Percentiles rank a stretch among this genome's conserved stretches.
Evolutionary conservation across 2,329 filamentous ascomycete species (phyloP).

Genomic region (Raffaelea albimanens): DNA sequence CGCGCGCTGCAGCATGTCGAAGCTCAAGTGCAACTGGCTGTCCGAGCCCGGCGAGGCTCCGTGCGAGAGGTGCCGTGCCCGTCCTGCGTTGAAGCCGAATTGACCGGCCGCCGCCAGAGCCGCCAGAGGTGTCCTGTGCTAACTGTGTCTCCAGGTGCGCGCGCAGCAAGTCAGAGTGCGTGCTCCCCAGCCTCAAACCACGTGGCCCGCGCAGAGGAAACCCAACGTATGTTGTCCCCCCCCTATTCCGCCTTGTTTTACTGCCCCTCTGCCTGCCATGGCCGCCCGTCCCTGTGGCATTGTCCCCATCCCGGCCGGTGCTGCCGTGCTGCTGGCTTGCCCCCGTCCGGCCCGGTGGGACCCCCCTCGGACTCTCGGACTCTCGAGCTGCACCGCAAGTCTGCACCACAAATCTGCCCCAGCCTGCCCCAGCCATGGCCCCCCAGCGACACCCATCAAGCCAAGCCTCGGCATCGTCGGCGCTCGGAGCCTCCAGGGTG

Average conservation of each 20-base stretch:
- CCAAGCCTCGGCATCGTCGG: too few relatives aligned
- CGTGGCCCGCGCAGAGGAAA: conserved; percentile 14
- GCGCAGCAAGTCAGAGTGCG: conserved; percentile 11
- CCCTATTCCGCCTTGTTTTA: not conserved
- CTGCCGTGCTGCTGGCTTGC: too few relatives aligned
- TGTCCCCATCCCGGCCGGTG: too few relatives aligned
- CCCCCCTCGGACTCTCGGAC: too few relatives aligned
- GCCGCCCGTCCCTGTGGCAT: too few relatives aligned
- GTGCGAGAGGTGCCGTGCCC: conserved; percentile 11
- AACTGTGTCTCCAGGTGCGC: conserved; percentile 8
- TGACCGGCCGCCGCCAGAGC: not conserved
- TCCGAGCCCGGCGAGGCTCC: conserved; percentile 14
- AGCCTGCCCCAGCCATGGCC: too few relatives aligned
- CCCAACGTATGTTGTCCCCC: conserved; percentile 7
- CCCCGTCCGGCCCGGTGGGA: too few relatives aligned
- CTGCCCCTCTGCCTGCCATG: not conserved
- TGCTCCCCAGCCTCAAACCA: conserved; percentile 14
- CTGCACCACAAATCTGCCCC: too few relatives aligned
- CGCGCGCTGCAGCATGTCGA: conserved; percentile 19
- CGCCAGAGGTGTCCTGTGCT: not conserved
- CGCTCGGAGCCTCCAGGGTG: too few relatives aligned
- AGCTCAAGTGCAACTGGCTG: conserved; percentile 15
- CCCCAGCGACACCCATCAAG: too few relatives aligned
- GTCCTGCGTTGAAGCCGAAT: too few relatives aligned
- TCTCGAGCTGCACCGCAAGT: too few relatives aligned